Conservation (phyloP, 176 grass and related monocot species). For the Saccharum officinarum region DNA sequence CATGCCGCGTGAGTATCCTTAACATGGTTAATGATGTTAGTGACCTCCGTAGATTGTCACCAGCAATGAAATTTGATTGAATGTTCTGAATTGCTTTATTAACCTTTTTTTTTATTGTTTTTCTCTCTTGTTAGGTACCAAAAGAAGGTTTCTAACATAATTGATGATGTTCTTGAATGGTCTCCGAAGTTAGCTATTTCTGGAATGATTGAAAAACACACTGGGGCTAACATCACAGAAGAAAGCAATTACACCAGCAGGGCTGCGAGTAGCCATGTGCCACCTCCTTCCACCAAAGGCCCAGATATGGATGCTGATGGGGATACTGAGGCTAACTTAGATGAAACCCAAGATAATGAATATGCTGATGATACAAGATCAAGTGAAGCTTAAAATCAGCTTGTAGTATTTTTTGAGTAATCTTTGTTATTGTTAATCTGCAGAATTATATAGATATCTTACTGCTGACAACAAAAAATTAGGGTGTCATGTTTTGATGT, state of each 20-base stretch:
- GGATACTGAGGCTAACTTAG: slow-evolving; percentile 34
- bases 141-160: slow-evolving; percentile 99
- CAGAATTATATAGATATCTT: slow-evolving; percentile 55
- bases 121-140: slow-evolving; percentile 67
- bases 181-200: slow-evolving; percentile 93
- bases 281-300: slow-evolving; percentile 40
- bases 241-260: slow-evolving; percentile 34
- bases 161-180: slow-evolving; percentile 99
- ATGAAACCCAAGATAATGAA: slow-evolving; percentile 46
- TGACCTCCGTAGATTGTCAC: not conserved
- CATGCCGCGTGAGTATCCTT: not conserved
- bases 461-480: slow-evolving; percentile 33
- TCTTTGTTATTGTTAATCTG: slow-evolving; percentile 21
- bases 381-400: slow-evolving; percentile 17
- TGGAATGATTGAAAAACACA: slow-evolving; percentile 94
- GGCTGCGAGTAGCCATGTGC: slow-evolving; percentile 34
- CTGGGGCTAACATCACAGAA: slow-evolving; percentile 54
- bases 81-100: slow-evolving; percentile 15
- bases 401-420: slow-evolving; percentile 14
- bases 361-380: slow-evolving; percentile 47
- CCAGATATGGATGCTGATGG: slow-evolving; percentile 34
- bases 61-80: slow-evolving; percentile 18
- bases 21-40: not conserved
- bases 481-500: slow-evolving; percentile 38
- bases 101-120: slow-evolving; percentile 3